Evolutionary conservation across 192 early-diverging fungal species (phyloP).

Genomic region (Phlyctochytrium bullatum): DNA sequence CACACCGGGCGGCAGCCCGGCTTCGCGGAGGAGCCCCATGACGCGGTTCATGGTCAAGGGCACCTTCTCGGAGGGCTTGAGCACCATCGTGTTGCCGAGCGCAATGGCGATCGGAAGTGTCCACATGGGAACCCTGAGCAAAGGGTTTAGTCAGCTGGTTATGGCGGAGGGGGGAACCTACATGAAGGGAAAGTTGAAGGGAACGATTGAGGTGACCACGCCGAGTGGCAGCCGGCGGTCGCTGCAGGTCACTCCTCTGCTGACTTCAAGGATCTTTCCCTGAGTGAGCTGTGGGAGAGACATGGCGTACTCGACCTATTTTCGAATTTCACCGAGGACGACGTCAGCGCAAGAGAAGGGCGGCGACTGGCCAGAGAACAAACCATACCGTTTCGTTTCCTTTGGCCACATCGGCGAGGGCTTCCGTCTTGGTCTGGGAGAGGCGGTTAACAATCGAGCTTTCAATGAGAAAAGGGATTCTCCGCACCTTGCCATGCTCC

Average conservation of each 20-base stretch:
- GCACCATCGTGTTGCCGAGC: conserved; percentile 67
- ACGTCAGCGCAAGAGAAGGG: too few relatives aligned
- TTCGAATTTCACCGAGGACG: too few relatives aligned
- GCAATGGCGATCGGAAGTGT: conserved; percentile 70
- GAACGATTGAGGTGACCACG: conserved; percentile 75
- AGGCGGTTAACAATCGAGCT: neutral
- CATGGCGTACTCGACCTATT: conserved; percentile 75
- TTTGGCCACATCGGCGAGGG: conserved; percentile 69
- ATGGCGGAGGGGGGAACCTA: neutral
- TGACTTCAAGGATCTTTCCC: conserved; percentile 65
- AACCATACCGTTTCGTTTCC: conserved; percentile 77
- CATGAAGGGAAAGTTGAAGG: conserved; percentile 84
- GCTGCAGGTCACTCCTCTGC: conserved; percentile 55
- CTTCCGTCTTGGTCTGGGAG: conserved; percentile 69
- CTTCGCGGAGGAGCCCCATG: conserved; percentile 48
- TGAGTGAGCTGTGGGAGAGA: conserved; percentile 62
- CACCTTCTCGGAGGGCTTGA: conserved; percentile 82
- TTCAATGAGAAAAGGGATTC: neutral
- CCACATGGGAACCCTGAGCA: conserved; percentile 80
- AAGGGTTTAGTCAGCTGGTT: neutral
- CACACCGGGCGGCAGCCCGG: conserved; percentile 71
- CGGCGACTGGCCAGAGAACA: too few relatives aligned
- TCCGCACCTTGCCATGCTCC: conserved; percentile 86
- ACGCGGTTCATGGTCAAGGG: conserved; percentile 76
- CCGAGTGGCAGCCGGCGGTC: conserved; percentile 67